Percentiles rank a stretch among this genome's conserved stretches.
phyloP scores from a whole-genome alignment of 2,329 filamentous ascomycete species.

The Catunica adiposa region DNA sequence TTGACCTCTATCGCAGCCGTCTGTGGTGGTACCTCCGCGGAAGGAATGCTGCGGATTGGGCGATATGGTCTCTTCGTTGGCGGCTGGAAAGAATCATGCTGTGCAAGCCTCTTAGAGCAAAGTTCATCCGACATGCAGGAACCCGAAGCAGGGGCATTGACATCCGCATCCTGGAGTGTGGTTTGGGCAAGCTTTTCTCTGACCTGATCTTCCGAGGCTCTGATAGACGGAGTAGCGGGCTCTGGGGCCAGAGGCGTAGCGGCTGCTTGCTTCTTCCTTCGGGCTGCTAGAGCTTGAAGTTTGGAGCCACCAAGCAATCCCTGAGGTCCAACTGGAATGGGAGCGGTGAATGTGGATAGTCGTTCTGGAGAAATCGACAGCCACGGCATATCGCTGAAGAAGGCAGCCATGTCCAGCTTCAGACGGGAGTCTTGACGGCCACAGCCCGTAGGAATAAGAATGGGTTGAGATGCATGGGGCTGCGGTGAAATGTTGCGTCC shows the following conservation, averaged over 20 bases:
- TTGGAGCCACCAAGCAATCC: conserved; percentile 84
- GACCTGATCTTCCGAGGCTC: background rate
- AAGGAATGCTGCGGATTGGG: background rate
- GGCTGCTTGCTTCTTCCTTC: conserved; percentile 66
- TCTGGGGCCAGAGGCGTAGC: conserved; percentile 22
- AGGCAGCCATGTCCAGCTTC: conserved; percentile 22
- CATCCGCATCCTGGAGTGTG: background rate
- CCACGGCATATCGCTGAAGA: conserved; percentile 82
- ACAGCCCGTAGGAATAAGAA: background rate
- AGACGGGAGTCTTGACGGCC: background rate
- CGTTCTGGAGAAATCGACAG: conserved; percentile 51
- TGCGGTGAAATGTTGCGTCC: background rate
- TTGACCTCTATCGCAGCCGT: background rate
- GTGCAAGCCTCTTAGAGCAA: background rate
- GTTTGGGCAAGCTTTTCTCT: conserved; percentile 5
- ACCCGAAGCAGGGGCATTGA: background rate
- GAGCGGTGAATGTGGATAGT: conserved; percentile 47
- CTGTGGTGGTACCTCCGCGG: background rate
- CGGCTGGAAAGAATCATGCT: background rate
- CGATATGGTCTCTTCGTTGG: background rate
- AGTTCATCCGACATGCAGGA: background rate
- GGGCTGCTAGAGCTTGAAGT: conserved; percentile 73
- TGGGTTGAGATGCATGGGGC: background rate
- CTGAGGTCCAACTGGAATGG: conserved; percentile 29
- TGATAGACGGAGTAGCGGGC: background rate